Conservation (phyloP, 2,329 filamentous ascomycete species). For the Talaromyces funiculosus region DNA sequence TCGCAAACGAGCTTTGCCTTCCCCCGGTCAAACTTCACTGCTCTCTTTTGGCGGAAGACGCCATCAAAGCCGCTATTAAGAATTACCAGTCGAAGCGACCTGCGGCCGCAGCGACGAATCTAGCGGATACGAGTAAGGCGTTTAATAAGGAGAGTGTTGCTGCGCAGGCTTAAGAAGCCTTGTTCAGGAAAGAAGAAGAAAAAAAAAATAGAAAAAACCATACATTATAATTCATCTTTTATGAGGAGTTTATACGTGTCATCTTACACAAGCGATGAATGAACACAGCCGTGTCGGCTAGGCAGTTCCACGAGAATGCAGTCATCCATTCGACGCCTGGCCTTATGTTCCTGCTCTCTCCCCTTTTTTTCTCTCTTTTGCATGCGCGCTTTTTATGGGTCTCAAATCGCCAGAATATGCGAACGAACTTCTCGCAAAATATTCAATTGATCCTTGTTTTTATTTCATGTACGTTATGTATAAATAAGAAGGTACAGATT, state of each 20-base stretch:
- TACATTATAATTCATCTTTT: neutral
- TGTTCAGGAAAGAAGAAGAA: neutral
- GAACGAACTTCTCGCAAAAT: neutral
- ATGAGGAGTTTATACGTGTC: neutral
- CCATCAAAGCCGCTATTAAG: conserved; percentile 84
- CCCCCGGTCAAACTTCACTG: conserved; percentile 86
- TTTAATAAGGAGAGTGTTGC: conserved; percentile 12
- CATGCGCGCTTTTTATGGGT: neutral
- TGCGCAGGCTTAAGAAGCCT: conserved; percentile 1
- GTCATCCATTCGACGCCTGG: too few species aligned
- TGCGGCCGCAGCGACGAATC: conserved; percentile 64
- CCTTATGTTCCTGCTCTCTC: neutral
- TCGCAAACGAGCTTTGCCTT: conserved; percentile 89
- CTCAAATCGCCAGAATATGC: neutral
- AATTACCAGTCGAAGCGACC: conserved; percentile 93
- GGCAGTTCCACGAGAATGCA: neutral
- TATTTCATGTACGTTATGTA: neutral
- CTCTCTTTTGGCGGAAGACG: conserved; percentile 87
- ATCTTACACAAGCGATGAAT: neutral
- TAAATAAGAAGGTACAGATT: neutral
- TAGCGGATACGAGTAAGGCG: conserved; percentile 58
- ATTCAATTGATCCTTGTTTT: too few species aligned
- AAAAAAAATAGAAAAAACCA: neutral
- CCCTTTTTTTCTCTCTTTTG: neutral
- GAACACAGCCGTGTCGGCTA: neutral